Evolutionary conservation across 495 filamentous ascomycete species (phyloP).

Genomic region (Penicillium psychrofluorescens): DNA sequence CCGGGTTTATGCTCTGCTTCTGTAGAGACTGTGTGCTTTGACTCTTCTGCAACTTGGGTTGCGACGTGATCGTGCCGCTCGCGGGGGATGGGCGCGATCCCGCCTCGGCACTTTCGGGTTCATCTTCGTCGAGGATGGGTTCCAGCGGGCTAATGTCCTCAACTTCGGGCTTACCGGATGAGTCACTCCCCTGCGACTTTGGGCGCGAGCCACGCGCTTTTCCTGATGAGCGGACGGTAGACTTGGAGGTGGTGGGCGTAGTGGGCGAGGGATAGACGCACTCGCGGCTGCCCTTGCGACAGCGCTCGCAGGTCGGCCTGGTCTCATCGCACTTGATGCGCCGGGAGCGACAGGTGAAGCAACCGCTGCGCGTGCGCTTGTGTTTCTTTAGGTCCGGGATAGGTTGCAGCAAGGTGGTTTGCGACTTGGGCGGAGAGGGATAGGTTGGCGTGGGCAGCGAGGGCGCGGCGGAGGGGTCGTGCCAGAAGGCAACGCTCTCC

Average conservation of each 20-base stretch:
- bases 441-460: conserved; percentile 17
- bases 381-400: conserved; percentile 77
- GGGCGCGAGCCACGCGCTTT: conserved; percentile 35
- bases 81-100: conserved; percentile 20
- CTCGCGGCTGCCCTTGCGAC: conserved; percentile 76
- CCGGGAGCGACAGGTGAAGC: conserved; percentile 84
- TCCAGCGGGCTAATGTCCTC: conserved; percentile 46
- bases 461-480: conserved; percentile 23
- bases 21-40: conserved; percentile 33
- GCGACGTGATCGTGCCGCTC: conserved; percentile 15
- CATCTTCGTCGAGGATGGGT: conserved; percentile 58
- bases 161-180: conserved; percentile 37
- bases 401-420: conserved; percentile 23
- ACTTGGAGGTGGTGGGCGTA: conserved; percentile 32
- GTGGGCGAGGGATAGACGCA: conserved; percentile 72
- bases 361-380: conserved; percentile 86
- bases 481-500: conserved; percentile 38
- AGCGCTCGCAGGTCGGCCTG: conserved; percentile 82
- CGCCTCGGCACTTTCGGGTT: conserved; percentile 21
- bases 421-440: conserved; percentile 13
- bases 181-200: conserved; percentile 39
- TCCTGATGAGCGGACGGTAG: conserved; percentile 33
- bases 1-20: conserved; percentile 35
- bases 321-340: conserved; percentile 92
- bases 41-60: conserved; percentile 18